Conservation (phyloP, 2,329 filamentous ascomycete genomes). For the Epichloe brachyelytri region DNA sequence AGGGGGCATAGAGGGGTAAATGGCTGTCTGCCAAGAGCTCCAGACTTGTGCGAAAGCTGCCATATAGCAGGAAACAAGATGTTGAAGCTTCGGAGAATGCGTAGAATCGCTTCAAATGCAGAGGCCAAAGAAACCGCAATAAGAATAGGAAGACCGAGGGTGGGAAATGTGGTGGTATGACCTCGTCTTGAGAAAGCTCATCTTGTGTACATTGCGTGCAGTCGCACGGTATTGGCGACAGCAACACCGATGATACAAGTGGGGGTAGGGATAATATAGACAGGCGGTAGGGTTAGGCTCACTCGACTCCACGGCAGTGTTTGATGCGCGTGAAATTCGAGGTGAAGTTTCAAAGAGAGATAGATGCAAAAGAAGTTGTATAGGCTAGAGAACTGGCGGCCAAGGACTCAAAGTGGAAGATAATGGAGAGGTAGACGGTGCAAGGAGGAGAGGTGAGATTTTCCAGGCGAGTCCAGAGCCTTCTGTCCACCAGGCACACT, state of each 20-base stretch:
- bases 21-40: not conserved
- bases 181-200: slow-evolving; percentile 34
- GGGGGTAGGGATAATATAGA: not conserved
- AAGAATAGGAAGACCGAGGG: not conserved
- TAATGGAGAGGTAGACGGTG: not conserved
- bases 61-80: not conserved
- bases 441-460: not conserved
- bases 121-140: not conserved
- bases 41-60: not conserved
- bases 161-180: not conserved
- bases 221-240: slow-evolving; percentile 12
- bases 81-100: not conserved
- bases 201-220: slow-evolving; percentile 25
- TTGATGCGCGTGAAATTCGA: not conserved
- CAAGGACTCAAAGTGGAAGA: not conserved
- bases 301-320: not conserved
- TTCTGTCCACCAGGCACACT: not conserved
- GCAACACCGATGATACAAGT: not conserved
- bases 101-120: not conserved
- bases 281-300: not conserved
- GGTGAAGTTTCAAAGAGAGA: not conserved
- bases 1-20: not conserved
- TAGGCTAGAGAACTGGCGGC: not conserved
- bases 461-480: not conserved
- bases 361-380: not conserved